Conservation (phyloP, 2,329 filamentous ascomycete genomes). For the Aspergillus sojae region DNA sequence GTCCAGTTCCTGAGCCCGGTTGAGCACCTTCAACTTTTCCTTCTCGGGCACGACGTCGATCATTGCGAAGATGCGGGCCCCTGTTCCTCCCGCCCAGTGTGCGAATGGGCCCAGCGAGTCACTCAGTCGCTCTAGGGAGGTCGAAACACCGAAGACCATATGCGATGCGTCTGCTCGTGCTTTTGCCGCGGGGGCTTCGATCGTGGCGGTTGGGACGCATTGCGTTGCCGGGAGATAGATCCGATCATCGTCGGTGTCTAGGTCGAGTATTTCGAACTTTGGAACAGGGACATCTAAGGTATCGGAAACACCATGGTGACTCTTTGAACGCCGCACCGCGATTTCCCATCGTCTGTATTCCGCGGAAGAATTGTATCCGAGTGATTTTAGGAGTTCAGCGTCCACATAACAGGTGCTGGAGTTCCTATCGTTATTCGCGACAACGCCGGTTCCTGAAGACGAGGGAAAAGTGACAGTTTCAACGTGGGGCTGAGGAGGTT, state of each 20-base stretch:
- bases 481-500: neutral
- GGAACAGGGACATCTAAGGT: conserved; percentile 15
- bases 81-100: conserved; percentile 55
- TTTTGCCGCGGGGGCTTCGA: conserved; percentile 18
- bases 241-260: conserved; percentile 23
- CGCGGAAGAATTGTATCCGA: conserved; percentile 13
- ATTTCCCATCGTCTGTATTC: conserved; percentile 22
- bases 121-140: conserved; percentile 50
- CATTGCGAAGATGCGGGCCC: conserved; percentile 52
- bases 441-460: neutral
- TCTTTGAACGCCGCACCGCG: conserved; percentile 16
- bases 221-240: conserved; percentile 12
- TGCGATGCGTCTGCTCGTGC: conserved; percentile 42
- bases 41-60: conserved; percentile 38
- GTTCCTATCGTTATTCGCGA: neutral
- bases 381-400: conserved; percentile 15
- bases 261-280: conserved; percentile 18
- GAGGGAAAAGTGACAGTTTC: neutral
- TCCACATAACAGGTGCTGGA: conserved; percentile 16
- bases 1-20: conserved; percentile 27
- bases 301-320: conserved; percentile 16
- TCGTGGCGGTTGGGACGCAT: conserved; percentile 16
- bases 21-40: conserved; percentile 18
- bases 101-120: conserved; percentile 51
- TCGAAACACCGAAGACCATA: conserved; percentile 58